Base-by-base conservation (phyloP, 192 early-diverging fungal genomes). In the Physocladia obscura region DNA sequence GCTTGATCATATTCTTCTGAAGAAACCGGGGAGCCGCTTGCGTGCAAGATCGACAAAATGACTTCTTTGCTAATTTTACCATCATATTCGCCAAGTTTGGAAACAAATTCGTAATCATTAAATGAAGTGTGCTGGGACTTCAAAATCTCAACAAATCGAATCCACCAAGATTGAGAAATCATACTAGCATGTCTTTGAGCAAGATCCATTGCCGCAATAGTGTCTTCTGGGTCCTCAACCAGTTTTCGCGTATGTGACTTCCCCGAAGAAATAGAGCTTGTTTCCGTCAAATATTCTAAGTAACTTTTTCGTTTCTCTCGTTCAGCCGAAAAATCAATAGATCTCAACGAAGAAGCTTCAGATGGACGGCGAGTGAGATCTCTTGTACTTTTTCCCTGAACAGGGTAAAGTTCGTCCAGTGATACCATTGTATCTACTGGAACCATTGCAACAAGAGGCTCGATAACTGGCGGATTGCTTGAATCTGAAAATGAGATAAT, bases 161-260 rank as follows among this genome's bases (percentile, higher is more conserved):
- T n/a, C 69, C 69, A 70, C 69, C 69, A 70, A 17, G 44, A 55
- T 49, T 37, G 22, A 24, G 69, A 68, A 35, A 68, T 52, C 54
- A 57, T 31, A 31, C 8, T 29, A 2, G 29, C 13, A 27, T 68
- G 44, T 24, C 24, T 4, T 3, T n/a, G 26, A 17, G 48, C 57
- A 13, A 70, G 32, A 8, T 29, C 32, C 29, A 35, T 58, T 32
- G 44, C 69, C 5, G 44, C 11, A 48, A 61, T 52, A 8, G 58
- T 61, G 44, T 70, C 58, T 35, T 8, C 57, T 13, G 69, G 69
- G 49, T 35, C 5, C 21, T 61, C 30, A 22, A 60, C 57, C n/a
- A 29, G 56, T 27, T 47, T 21, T 22, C 34, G n/a, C 56, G 24
- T 5, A 13, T 21, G 6, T 6, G 62, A 48, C 15, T 49, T 51